A percentile compares a stretch with the other conserved stretches of the same genome.
Evolutionary conservation across 2,329 filamentous ascomycete species (phyloP).

Genomic region (Monosporascus cannonballus): DNA sequence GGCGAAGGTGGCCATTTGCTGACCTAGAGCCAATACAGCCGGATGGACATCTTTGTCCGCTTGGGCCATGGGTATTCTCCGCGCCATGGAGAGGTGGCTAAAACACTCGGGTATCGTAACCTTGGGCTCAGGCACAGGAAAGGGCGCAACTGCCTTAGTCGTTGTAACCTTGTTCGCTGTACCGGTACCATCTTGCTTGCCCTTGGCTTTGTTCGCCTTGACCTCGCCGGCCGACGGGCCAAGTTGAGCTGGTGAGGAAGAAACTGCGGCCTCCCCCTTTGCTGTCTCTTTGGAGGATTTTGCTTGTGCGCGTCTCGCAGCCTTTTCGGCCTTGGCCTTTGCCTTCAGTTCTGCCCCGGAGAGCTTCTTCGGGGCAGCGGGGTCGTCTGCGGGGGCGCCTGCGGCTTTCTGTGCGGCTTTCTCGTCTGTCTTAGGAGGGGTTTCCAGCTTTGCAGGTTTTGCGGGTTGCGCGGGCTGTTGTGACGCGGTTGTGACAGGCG

Average conservation of each 20-base stretch:
- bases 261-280: conserved; percentile 29
- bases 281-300: conserved; percentile 49
- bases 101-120: conserved; percentile 66
- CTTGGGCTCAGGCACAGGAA: conserved; percentile 48
- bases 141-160: conserved; percentile 30
- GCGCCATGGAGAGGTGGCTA: conserved; percentile 71
- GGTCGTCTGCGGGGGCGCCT: conserved; percentile 2
- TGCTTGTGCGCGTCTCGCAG: conserved; percentile 70
- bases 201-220: conserved; percentile 42
- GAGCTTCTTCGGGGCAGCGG: conserved; percentile 44
- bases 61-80: conserved; percentile 46
- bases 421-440: conserved; percentile 5
- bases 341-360: conserved; percentile 81
- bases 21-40: conserved; percentile 73
- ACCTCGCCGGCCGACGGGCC: conserved; percentile 32
- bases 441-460: neutral
- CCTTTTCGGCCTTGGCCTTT: conserved; percentile 84
- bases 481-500: neutral
- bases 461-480: neutral
- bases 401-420: neutral
- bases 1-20: conserved; percentile 85
- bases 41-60: conserved; percentile 79
- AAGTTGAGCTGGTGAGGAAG: conserved; percentile 26
- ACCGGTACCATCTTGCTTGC: conserved; percentile 37
- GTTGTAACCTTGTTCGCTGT: conserved; percentile 20